These are phyloP conservation scores for Cutaneotrichosporon cutaneum DNA, from an alignment of 1,284 basidiomycete species.

Conservation along the genomic window DNA sequence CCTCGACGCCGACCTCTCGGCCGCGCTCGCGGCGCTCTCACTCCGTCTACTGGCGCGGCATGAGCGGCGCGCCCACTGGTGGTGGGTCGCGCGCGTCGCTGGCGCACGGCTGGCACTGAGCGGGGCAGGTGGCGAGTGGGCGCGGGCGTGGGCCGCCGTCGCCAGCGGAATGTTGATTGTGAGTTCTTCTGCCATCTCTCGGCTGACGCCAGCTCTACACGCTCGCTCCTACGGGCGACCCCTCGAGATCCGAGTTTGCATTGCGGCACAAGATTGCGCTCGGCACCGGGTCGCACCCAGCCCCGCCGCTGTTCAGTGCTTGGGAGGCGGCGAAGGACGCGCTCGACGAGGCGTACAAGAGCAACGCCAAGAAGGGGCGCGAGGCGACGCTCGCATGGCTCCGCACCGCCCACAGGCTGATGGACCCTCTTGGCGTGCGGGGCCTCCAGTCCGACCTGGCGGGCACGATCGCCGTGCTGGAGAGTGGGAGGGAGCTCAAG, in stretches of 20 bases:
- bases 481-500: background rate
- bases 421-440: background rate
- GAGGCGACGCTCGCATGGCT: background rate
- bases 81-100: constrained; percentile 33
- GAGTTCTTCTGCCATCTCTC: constrained; percentile 11
- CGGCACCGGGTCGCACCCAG: background rate
- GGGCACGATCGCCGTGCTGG: background rate
- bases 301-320: background rate
- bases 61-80: constrained; percentile 39
- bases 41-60: constrained; percentile 26
- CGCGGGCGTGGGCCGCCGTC: constrained; percentile 28
- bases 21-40: constrained; percentile 30
- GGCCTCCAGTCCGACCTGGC: background rate
- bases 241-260: constrained; percentile 12
- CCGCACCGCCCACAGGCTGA: background rate
- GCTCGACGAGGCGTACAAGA: constrained; percentile 5
- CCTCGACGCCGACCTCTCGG: constrained; percentile 43
- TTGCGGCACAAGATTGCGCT: constrained; percentile 24
- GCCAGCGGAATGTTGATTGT: constrained; percentile 35
- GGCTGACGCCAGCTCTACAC: constrained; percentile 25
- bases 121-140: constrained; percentile 20
- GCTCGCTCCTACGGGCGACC: constrained; percentile 12
- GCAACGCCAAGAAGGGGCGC: background rate
- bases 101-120: constrained; percentile 5
- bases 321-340: constrained; percentile 12